Evolutionary conservation across 371 early-diverging fungal species (phyloP), one percentile per base, ranked within the genome.

Genomic region (Funneliformis caledonium): DNA sequence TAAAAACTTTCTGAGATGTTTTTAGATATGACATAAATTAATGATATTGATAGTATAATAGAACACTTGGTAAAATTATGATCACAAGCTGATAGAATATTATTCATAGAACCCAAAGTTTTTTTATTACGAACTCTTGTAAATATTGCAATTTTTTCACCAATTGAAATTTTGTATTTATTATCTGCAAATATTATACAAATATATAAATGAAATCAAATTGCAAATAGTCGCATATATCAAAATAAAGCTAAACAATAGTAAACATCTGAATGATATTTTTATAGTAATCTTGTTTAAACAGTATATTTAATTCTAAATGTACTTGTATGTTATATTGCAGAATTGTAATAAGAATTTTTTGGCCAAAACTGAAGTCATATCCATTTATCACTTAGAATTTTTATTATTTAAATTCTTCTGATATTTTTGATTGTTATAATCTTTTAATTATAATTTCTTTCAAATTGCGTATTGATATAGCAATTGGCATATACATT

Each of bases 151-250:
- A 68, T n/a, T 42, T 1, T 4, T 68, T 68, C 69, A 19, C 69
- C 69, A 16, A 68, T 68, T 19, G 69, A 45, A 16, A 68, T n/a
- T 68, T 68, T 68, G 47, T 68, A 45, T 19, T 68, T 45, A 19
- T 68, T 9, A 68, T 68, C 69, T 12, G 69, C 45, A 68, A 42
- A 68, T 16, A 68, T 68, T n/a, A 68, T 43, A 42, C 16, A 43
- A 19, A 19, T 42, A 45, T 68, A 45, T 19, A 43, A 9, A 42
- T 9, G 19, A 68, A 19, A 68, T 68, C n/a, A 19, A n/a, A 45
- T 47, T 45, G 69, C 37, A 45, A 68, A 68, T 68, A 42, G 3
- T 43, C 69, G 19, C 19, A 68, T 42, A n/a, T 68, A 43, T 68
- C 8, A 19, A 14, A 37, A 68, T 8, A 68, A n/a, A 19, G 69